phyloP scores from a whole-genome alignment of 1,139 yeast genomes.

The Schizosaccharomyces versatilis region DNA sequence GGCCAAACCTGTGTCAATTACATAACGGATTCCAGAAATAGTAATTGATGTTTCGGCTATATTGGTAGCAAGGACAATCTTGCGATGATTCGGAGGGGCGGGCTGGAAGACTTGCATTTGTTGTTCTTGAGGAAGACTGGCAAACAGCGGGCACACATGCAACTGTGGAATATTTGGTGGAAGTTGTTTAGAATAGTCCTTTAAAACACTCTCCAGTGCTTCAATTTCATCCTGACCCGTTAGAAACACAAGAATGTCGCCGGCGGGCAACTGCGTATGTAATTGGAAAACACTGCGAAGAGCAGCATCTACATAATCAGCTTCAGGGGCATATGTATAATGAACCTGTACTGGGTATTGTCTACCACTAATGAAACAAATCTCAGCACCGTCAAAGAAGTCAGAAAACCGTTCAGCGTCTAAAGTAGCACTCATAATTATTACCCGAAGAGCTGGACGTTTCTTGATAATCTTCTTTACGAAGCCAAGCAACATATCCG shows the following conservation, averaged over 20 bases:
- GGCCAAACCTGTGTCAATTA: slow-evolving; percentile 74
- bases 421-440: slow-evolving; percentile 85
- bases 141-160: slow-evolving; percentile 67
- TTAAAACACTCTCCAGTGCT: slow-evolving; percentile 44
- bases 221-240: slow-evolving; percentile 98
- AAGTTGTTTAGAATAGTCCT: slow-evolving; percentile 33
- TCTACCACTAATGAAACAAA: slow-evolving; percentile 71
- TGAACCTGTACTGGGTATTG: slow-evolving; percentile 60
- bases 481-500: slow-evolving; percentile 78
- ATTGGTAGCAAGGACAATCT: slow-evolving; percentile 75
- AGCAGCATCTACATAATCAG: slow-evolving; percentile 65
- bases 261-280: slow-evolving; percentile 51
- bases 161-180: slow-evolving; percentile 23
- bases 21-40: slow-evolving; percentile 85
- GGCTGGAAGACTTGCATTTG: slow-evolving; percentile 59
- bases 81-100: slow-evolving; percentile 39
- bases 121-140: slow-evolving; percentile 68
- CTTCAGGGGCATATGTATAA: slow-evolving; percentile 38
- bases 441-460: slow-evolving; percentile 27
- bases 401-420: slow-evolving; percentile 75
- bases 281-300: slow-evolving; percentile 57
- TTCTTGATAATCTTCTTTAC: slow-evolving; percentile 38
- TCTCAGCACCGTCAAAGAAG: slow-evolving; percentile 59
- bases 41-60: slow-evolving; percentile 95
- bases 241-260: slow-evolving; percentile 72